phyloP scores from a whole-genome alignment of 2,329 filamentous ascomycete genomes.

The Myriosclerotinia scirpicola region DNA sequence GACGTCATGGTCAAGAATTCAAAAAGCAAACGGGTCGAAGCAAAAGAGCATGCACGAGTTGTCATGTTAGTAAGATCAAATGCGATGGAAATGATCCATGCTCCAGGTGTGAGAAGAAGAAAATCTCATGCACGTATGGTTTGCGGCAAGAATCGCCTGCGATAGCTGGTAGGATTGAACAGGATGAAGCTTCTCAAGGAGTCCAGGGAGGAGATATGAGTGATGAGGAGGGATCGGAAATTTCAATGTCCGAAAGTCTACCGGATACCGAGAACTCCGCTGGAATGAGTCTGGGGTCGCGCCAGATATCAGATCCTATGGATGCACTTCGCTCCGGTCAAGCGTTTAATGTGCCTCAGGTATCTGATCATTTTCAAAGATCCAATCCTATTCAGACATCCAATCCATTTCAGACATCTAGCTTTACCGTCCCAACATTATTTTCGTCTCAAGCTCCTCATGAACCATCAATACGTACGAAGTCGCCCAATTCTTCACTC shows the following conservation, averaged over 20 bases:
- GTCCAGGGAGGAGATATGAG: background rate
- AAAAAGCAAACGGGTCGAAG: constrained; percentile 37
- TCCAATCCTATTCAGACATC: background rate
- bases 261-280: background rate
- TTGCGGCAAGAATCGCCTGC: constrained; percentile 4
- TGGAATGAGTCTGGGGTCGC: background rate
- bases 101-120: constrained; percentile 44
- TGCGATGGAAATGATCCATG: constrained; percentile 47
- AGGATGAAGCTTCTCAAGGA: background rate
- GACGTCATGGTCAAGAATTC: constrained; percentile 34
- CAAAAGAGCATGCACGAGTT: constrained; percentile 47
- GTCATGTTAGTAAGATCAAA: constrained; percentile 49
- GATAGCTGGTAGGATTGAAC: background rate
- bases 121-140: constrained; percentile 43
- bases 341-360: no score
- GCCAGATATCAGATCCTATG: background rate
- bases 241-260: background rate
- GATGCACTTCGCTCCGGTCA: background rate
- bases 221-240: background rate
- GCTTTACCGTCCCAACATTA: background rate
- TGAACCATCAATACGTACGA: background rate
- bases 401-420: background rate
- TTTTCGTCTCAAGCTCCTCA: background rate
- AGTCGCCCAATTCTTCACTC: background rate
- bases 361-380: no score